Base-by-base conservation (phyloP, 306 rosid genomes). In the Nissolia schottii region DNA sequence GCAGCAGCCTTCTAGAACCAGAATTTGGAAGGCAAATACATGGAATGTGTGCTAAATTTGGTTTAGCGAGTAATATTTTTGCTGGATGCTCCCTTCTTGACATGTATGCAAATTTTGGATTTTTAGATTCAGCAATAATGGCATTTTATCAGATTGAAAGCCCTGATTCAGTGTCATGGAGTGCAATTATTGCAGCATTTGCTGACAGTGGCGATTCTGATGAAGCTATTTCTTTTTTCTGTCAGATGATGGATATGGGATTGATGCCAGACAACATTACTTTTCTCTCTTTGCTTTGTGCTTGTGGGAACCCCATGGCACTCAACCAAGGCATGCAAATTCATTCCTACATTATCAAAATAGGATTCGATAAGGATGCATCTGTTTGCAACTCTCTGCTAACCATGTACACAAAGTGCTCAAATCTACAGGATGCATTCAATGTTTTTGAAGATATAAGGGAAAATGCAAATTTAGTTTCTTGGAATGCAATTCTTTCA, bases 1-100 rank as follows among this genome's bases (percentile, higher is more conserved):
- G 97, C 75, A 75, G 83, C 53, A 67, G 79, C 65, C 85, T 91
- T 55, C 72, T 77, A 3, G 73, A 85, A 51, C 91, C 83, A n/a
- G 87, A 80, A 73, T 85, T 71, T 82, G 97, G 97, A 79, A 78
- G 78, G 70, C 93, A 88, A 70, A 76, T 85, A 61, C 97, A 91
- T 80, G 91, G 85, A 58, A 16, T 87, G 40, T 85, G 91, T 50
- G 41, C 77, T 72, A 91, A 89, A 81, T 80, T 81, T 64, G 93
- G 96, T 64, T 77, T 87, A 32, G 91, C 82, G 73, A 82, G 85
- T 29, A 78, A 91, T 38, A 32, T 43, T 10, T 91, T 85, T 75
- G 87, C 88, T 22, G 96, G 97, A 15, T 89, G 97, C 87, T 88
- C 96, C 24, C 92, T 87, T 12, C 85, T 83, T 74, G 96, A 84